These are phyloP conservation scores for Phytophthora hybrid DNA, from an alignment of 352 stramenopile genomes.

Conservation along the genomic window DNA sequence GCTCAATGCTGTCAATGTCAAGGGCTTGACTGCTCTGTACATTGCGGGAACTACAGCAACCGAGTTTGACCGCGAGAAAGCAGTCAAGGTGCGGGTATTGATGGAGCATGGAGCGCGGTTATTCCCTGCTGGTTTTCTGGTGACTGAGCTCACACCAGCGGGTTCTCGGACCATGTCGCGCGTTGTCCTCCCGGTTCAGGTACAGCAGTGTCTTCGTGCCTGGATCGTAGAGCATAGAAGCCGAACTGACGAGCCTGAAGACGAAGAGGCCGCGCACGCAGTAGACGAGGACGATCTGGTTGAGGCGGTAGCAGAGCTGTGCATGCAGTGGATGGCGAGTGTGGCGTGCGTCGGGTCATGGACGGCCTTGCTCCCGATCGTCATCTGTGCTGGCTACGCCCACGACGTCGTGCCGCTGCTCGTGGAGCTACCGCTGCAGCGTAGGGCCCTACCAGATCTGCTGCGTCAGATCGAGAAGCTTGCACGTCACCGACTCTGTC, in stretches of 20 bases:
- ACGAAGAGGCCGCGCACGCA: conserved; percentile 2
- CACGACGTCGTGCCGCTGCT: conserved; percentile 33
- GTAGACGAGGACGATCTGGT: neutral
- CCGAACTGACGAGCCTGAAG: conserved; percentile 1
- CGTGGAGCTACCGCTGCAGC: conserved; percentile 11
- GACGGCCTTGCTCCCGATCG: conserved; percentile 6
- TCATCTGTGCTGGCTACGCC: conserved; percentile 30
- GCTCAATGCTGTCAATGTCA: conserved; percentile 17
- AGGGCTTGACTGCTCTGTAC: conserved; percentile 22
- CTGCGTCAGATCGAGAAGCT: conserved; percentile 29
- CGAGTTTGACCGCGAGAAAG: neutral
- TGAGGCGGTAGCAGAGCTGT: conserved; percentile 13
- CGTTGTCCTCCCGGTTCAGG: neutral
- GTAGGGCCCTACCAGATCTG: neutral
- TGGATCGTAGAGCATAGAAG: neutral
- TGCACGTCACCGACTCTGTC: neutral
- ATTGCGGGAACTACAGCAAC: conserved; percentile 6
- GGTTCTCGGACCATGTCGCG: neutral
- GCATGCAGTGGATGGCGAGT: conserved; percentile 19
- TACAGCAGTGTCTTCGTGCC: neutral
- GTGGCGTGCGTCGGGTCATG: conserved; percentile 4
- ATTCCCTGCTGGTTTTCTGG: conserved; percentile 4
- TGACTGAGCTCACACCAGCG: neutral
- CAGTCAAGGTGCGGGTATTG: conserved; percentile 15
- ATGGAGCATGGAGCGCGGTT: conserved; percentile 16